Percentiles rank a stretch among this genome's conserved stretches.
These are phyloP conservation scores for Isoetes engelmannii DNA, from an alignment of 83 land plant genomes.

Conservation along the genomic window DNA sequence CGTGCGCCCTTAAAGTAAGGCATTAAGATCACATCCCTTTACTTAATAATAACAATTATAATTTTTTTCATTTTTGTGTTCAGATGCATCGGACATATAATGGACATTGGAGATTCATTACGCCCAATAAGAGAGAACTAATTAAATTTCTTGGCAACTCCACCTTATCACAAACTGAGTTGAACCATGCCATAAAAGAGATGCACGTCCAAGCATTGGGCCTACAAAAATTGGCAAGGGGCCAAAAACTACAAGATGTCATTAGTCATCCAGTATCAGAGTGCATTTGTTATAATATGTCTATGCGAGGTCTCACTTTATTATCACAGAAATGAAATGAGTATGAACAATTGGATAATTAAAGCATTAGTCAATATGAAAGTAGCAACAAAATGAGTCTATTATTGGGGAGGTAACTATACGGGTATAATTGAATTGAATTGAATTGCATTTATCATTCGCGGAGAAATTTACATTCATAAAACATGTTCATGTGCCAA, in stretches of 20 bases:
- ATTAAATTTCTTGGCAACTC: background rate
- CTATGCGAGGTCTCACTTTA: too few species aligned
- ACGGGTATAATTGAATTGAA: too few species aligned
- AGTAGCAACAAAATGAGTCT: too few species aligned
- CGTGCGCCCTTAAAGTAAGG: background rate
- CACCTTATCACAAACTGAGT: background rate
- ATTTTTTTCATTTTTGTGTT: background rate
- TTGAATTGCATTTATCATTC: too few species aligned
- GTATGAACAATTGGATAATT: too few species aligned
- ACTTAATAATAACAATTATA: background rate
- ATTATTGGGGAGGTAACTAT: too few species aligned
- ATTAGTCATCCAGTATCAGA: constrained; percentile 1
- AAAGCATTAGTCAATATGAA: too few species aligned
- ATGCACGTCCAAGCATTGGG: background rate
- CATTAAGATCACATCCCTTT: background rate
- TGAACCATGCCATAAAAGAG: background rate
- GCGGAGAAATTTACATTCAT: too few species aligned
- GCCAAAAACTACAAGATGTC: background rate
- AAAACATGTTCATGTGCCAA: too few species aligned
- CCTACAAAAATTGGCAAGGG: background rate
- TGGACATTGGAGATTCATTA: background rate
- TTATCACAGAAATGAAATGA: too few species aligned
- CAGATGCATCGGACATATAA: background rate
- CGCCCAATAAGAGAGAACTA: background rate
- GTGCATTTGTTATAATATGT: background rate